Base-by-base conservation (phyloP, 768 basidiomycete species). In the Clathrus columnatus region DNA sequence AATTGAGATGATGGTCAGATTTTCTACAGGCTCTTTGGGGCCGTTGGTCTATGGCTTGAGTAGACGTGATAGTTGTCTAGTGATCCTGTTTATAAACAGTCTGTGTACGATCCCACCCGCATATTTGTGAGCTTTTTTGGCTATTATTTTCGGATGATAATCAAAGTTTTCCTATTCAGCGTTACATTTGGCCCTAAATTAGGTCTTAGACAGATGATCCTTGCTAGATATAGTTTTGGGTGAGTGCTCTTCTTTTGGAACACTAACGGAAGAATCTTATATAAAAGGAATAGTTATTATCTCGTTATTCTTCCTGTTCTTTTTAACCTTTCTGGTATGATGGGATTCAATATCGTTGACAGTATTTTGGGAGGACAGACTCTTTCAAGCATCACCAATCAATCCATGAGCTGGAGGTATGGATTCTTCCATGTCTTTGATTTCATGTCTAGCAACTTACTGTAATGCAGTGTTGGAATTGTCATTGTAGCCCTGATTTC, bases 201-300 rank as follows among this genome's bases (percentile, higher is more conserved):
- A 0, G 92, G 92, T 10, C 78, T 85, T 63, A 77, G 89, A 18
- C 85, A 91, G 61, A 90, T 93, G 87, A 80, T 88, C 21, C 78
- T 81, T 44, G 83, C 89, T 2, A 69, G 80, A 23, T 83, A 80
- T 63, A 76, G 69, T 53, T 80, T 80, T 60, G 80, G 80, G 76
- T 76, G 14, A 7, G 70, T 63, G 64, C 66, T 48, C 71, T 72
- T 60, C 63, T 72, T n/a, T n/a, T n/a, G n/a, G n/a, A n/a, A n/a
- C n/a, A n/a, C n/a, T n/a, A n/a, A n/a, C n/a, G n/a, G n/a, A n/a
- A n/a, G n/a, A 47, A 10, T 23, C 46, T 2, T 50, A 26, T 27
- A 28, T 42, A 36, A 16, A 16, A 62, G 67, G 49, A 63, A 48
- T 61, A 84, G 85, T 14, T 79, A 77, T 62, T 83, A 76, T 54